Evolutionary conservation across 2,329 filamentous ascomycete genomes (phyloP).

Genomic region (Xylaria sp.): DNA sequence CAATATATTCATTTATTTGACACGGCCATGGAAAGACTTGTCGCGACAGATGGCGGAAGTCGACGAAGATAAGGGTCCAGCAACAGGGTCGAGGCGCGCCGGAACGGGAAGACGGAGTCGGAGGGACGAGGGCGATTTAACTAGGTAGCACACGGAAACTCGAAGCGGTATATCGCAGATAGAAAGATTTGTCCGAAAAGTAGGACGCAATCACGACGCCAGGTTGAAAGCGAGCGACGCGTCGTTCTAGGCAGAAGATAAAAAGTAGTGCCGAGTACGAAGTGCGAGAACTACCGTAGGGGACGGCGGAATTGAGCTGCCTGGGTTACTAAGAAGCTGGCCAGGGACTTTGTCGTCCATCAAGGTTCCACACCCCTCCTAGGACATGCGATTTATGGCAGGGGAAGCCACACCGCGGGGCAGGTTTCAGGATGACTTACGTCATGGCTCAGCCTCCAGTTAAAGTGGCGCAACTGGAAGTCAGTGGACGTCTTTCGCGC

Average conservation of each 20-base stretch:
- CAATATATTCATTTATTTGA: conserved; percentile 4
- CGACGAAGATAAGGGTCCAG: background rate
- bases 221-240: background rate
- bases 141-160: conserved; percentile 1
- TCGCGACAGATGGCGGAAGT: background rate
- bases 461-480: conserved; percentile 10
- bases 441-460: conserved; percentile 4
- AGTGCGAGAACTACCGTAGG: background rate
- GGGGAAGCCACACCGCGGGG: conserved; percentile 17
- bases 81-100: too few species aligned
- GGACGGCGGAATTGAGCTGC: background rate
- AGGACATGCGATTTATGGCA: background rate
- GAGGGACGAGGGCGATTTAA: conserved; percentile 1
- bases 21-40: conserved; percentile 12
- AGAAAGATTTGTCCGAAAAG: background rate
- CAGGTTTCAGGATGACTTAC: conserved; percentile 5
- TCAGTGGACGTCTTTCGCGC: background rate
- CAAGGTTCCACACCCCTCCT: conserved; percentile 12
- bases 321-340: background rate
- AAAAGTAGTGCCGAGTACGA: background rate
- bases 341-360: background rate
- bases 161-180: background rate
- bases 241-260: background rate
- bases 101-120: background rate
- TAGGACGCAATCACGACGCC: too few species aligned